These are phyloP conservation scores for Coffea eugenioides DNA, from an alignment of 257 asterid species.

Conservation along the genomic window DNA sequence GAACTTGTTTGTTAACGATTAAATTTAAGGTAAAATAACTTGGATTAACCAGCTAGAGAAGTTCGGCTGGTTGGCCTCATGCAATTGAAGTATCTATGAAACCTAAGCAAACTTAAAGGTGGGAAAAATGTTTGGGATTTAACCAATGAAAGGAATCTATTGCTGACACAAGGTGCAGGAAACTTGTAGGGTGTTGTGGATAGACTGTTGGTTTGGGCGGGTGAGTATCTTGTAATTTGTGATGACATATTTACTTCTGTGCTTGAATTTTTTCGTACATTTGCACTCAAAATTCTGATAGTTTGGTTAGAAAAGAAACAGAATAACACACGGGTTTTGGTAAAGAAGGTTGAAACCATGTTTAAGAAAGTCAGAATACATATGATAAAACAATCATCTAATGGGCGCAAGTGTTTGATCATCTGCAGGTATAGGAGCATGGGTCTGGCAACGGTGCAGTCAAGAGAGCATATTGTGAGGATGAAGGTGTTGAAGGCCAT, in stretches of 20 bases:
- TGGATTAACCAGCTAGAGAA: no score
- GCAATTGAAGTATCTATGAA: no score
- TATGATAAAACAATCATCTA: background rate
- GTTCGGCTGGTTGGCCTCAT: no score
- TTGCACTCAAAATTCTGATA: background rate
- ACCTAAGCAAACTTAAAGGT: no score
- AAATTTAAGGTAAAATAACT: background rate
- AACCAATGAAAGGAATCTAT: background rate
- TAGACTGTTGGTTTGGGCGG: background rate
- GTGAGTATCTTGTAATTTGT: background rate
- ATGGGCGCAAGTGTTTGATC: background rate
- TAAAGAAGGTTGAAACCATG: background rate
- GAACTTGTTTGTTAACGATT: background rate
- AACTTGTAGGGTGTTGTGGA: no score
- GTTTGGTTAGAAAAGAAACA: background rate
- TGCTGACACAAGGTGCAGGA: background rate
- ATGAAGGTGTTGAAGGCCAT: conserved; percentile 82
- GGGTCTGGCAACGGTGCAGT: conserved; percentile 89
- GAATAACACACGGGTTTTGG: no score
- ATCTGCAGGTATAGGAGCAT: conserved; percentile 71
- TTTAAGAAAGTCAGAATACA: background rate
- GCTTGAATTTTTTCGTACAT: background rate
- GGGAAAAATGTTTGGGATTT: no score
- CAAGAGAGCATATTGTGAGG: conserved; percentile 60
- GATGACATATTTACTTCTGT: background rate